Base-by-base conservation (phyloP, 352 stramenopile species). In the Phytophthora uliginosa region DNA sequence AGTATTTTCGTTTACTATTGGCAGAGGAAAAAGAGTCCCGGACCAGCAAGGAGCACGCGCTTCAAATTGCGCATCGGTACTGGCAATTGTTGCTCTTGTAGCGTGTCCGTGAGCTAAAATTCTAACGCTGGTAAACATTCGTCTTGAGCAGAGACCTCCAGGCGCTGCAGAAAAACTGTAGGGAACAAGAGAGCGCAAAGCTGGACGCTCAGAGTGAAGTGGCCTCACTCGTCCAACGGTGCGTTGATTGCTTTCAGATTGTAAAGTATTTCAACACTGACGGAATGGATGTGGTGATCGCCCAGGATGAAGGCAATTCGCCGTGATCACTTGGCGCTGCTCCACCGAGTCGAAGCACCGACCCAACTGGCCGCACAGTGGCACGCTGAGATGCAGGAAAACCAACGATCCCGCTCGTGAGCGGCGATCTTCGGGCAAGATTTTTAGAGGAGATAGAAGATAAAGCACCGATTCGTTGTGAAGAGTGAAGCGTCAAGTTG, bases 11-110 rank as follows among this genome's bases (percentile, higher is more conserved):
- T 15, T 54, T 47, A n/a, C 26, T 45, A 8, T 48, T 5, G 54
- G 33, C 58, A 81, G 74, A 76, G 54, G 66, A 72, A 53, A 70
- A 68, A 34, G 70, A 69, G 9, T 28, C 22, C n/a, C 31, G 63
- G 17, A 73, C 57, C 18, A 71, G 38, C 70, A 81, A 73, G 18
- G 70, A 78, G 15, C 54, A 71, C 26, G 69, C 74, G 24, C 58
- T 81, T 61, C 64, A 81, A 56, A 63, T 76, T 50, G 66, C 74
- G 17, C 70, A 76, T 56, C 65, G 74, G 74, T 78, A 62, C 17
- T 34, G 26, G 8, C 15, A 20, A n/a, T 24, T 38, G 18, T 52
- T 55, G 10, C n/a, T 50, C 13, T 7, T 42, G 36, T 17, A 18
- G 36, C 12, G 36, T 42, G 34, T 40, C 34, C 2, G 34, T 40